Base-by-base conservation (phyloP, 495 filamentous ascomycete genomes). In the Aspergillus ellipticus region DNA sequence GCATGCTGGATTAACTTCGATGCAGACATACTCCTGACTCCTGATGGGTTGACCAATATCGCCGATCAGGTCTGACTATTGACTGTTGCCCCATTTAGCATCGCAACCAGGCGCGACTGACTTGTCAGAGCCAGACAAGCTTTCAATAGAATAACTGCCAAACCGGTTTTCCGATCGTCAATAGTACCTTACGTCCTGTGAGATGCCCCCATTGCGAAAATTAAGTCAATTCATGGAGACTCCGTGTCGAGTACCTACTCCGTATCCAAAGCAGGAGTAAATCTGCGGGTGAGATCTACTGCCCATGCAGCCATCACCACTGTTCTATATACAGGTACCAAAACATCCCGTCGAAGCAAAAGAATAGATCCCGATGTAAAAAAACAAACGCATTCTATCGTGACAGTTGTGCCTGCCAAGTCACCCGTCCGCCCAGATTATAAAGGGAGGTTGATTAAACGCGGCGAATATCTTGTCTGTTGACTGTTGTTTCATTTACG, bases 401-500 rank as follows among this genome's bases (percentile, higher is more conserved):
- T 33, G 19, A 41, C 37, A 47, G 17, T 33, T 46, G 22, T 21
- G 21, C 21, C 42, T 21, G 33, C 22, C 51, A 47, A 33, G 5
- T 17, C 33, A 54, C 24, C 50, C 42, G 19, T 21, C 31, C 31
- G 9, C 28, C 24, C 33, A 33, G 42, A 54, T 26, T 19, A n/a
- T 39, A 39, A 17, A 48, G 22, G 13, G 45, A 48, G 35, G 35
- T n/a, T 39, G 35, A 39, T 39, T 39, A 13, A 39, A 13, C 21
- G 52, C 43, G 33, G 29, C 22, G 22, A 4, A 13, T 54, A 26
- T 47, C 22, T 3, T 29, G 8, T 41, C 49, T 16, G 39, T 13
- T n/a, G 15, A 24, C 10, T 28, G 8, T 50, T 26, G 10, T 43
- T 10, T 22, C 24, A 17, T 54, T 54, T 61, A 70, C 50, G 64